Percentiles rank a stretch among this genome's conserved stretches.
Conservation (phyloP, 495 filamentous ascomycete species). For the Aspergillus sclerotiicarbonarius region DNA sequence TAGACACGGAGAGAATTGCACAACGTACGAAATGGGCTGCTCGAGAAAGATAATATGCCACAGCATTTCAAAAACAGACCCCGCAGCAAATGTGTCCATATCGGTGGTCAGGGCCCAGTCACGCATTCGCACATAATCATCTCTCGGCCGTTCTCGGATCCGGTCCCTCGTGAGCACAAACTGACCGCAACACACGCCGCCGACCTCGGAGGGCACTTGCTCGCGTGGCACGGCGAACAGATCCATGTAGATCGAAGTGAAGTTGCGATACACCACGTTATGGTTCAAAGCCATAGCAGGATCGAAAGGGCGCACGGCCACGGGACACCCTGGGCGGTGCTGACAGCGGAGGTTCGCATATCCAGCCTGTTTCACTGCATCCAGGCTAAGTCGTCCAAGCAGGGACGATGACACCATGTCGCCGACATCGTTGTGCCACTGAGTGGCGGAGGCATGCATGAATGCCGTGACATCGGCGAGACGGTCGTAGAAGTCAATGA, state of each 20-base stretch:
- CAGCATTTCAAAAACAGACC: conserved; percentile 59
- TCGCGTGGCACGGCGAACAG: conserved; percentile 30
- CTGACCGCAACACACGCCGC: conserved; percentile 58
- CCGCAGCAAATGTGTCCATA: conserved; percentile 47
- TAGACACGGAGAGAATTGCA: neutral
- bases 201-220: conserved; percentile 29
- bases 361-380: conserved; percentile 29
- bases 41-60: conserved; percentile 59
- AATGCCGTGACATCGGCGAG: conserved; percentile 35
- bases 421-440: conserved; percentile 39
- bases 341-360: conserved; percentile 41
- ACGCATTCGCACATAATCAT: conserved; percentile 49
- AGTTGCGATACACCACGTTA: conserved; percentile 9
- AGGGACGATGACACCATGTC: conserved; percentile 27
- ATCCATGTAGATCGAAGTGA: conserved; percentile 10
- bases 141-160: conserved; percentile 38
- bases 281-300: conserved; percentile 20
- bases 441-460: conserved; percentile 32
- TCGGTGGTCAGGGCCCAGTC: conserved; percentile 55
- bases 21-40: conserved; percentile 5
- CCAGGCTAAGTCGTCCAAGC: conserved; percentile 23
- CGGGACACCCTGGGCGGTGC: conserved; percentile 32
- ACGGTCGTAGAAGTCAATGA: conserved; percentile 38
- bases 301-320: conserved; percentile 14
- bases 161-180: conserved; percentile 56